These are phyloP conservation scores for Colletotrichum lindemuthianum DNA, from an alignment of 2,329 filamentous ascomycete genomes.

Conservation along the genomic window DNA sequence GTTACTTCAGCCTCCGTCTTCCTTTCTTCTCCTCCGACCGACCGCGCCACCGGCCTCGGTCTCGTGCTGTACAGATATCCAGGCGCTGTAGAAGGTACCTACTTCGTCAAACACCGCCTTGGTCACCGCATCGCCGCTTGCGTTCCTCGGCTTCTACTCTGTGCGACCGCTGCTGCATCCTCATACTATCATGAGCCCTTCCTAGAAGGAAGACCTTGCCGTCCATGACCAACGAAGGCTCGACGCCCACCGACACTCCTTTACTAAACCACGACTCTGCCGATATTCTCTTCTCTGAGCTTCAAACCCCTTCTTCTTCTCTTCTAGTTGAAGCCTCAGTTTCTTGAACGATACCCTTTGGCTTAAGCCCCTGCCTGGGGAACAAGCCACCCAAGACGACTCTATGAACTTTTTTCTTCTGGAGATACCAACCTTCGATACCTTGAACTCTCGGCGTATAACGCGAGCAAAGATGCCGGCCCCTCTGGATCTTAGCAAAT, in stretches of 20 bases:
- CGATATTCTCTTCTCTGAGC: slow-evolving; percentile 29
- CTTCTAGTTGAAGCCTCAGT: slow-evolving; percentile 18
- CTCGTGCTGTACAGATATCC: slow-evolving; percentile 24
- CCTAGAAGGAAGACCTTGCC: slow-evolving; percentile 31
- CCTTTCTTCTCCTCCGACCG: slow-evolving; percentile 13
- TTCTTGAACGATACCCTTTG: slow-evolving; percentile 33
- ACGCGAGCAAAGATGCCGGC: slow-evolving; percentile 53
- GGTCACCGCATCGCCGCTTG: slow-evolving; percentile 32
- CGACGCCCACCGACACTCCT: slow-evolving; percentile 35
- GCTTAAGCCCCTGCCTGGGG: slow-evolving; percentile 16
- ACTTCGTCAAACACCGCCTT: slow-evolving; percentile 27
- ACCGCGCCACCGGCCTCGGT: slow-evolving; percentile 33
- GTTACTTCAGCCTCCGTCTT: slow-evolving; percentile 15
- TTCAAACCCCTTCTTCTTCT: slow-evolving; percentile 13
- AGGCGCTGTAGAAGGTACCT: slow-evolving; percentile 20
- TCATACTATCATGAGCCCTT: slow-evolving; percentile 33
- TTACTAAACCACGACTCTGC: slow-evolving; percentile 15
- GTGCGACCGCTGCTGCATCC: slow-evolving; percentile 28
- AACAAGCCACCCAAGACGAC: slow-evolving; percentile 22
- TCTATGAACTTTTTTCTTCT: slow-evolving; percentile 30
- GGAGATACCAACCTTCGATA: slow-evolving; percentile 14
- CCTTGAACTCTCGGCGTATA: slow-evolving; percentile 23
- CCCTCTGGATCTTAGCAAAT: slow-evolving; percentile 54
- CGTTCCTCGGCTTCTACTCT: slow-evolving; percentile 14
- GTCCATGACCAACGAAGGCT: slow-evolving; percentile 29